These are phyloP conservation scores for Xylariomycetidae sp. DNA, from an alignment of 2,329 filamentous ascomycete species.

Conservation along the genomic window DNA sequence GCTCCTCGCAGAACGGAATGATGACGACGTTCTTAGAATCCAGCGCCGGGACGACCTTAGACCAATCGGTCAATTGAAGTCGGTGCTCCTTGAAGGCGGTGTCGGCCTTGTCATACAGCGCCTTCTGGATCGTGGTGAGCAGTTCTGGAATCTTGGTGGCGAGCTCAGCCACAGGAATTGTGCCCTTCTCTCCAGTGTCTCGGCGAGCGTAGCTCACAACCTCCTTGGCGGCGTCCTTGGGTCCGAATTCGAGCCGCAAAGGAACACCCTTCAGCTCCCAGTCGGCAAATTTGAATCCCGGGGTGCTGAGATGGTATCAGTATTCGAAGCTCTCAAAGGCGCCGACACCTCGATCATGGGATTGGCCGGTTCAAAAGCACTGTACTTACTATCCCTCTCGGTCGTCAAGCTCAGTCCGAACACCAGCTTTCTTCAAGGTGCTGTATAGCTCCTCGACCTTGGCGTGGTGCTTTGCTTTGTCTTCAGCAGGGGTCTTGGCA, in stretches of 20 bases:
- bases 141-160: conserved; percentile 68
- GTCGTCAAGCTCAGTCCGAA: conserved; percentile 76
- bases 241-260: conserved; percentile 89
- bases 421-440: conserved; percentile 63
- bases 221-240: conserved; percentile 82
- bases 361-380: too few relatives aligned
- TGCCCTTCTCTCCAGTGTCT: conserved; percentile 78
- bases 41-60: conserved; percentile 81
- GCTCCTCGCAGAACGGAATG: conserved; percentile 80
- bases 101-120: conserved; percentile 74
- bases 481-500: conserved; percentile 77
- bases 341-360: background rate
- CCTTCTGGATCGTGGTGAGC: conserved; percentile 82
- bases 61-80: conserved; percentile 77
- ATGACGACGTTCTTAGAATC: conserved; percentile 90
- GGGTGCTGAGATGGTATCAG: conserved; percentile 45
- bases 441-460: conserved; percentile 66
- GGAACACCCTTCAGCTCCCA: conserved; percentile 97
- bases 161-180: conserved; percentile 70
- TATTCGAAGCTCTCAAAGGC: background rate
- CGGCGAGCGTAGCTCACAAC: conserved; percentile 82
- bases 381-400: conserved; percentile 66
- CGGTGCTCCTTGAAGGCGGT: conserved; percentile 74
- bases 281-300: conserved; percentile 98
- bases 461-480: conserved; percentile 67